Conservation (phyloP, 192 early-diverging fungal species). For the Helicostylum pulchrum region DNA sequence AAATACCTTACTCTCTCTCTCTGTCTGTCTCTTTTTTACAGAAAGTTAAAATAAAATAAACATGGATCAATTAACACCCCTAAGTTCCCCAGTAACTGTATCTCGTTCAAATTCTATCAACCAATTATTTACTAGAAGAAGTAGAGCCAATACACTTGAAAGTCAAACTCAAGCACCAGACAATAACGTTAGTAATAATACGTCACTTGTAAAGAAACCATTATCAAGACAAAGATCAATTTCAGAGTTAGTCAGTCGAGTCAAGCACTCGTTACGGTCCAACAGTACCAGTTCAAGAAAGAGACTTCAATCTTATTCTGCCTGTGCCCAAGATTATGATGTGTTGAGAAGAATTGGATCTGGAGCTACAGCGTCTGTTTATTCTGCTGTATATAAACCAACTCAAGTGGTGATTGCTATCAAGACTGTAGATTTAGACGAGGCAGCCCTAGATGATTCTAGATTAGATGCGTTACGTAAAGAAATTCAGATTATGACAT, state of each 20-base stretch:
- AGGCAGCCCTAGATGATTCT: constrained; percentile 10
- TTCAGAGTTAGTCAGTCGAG: constrained; percentile 14
- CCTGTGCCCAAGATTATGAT: constrained; percentile 13
- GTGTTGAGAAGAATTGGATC: constrained; percentile 16
- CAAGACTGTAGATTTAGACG: constrained; percentile 17
- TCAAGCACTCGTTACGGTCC: constrained; percentile 2
- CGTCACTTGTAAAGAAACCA: not conserved
- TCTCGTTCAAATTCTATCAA: constrained; percentile 11
- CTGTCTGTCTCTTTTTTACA: too few relatives aligned
- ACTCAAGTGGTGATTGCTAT: constrained; percentile 22
- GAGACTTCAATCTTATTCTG: not conserved
- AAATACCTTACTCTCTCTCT: too few relatives aligned
- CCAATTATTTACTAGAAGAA: not conserved
- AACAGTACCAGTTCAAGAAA: not conserved
- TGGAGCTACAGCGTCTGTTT: constrained; percentile 31
- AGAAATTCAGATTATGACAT: constrained; percentile 35
- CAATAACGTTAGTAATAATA: not conserved
- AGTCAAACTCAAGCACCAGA: not conserved
- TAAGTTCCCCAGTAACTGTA: not conserved
- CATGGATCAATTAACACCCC: too few relatives aligned
- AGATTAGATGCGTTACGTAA: constrained; percentile 26
- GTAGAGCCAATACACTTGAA: not conserved
- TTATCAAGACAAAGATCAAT: constrained; percentile 6
- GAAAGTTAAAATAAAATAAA: too few relatives aligned
- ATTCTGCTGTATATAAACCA: constrained; percentile 19